Conservation (phyloP, 1,284 basidiomycete species). For the Agroathelia rolfsii region DNA sequence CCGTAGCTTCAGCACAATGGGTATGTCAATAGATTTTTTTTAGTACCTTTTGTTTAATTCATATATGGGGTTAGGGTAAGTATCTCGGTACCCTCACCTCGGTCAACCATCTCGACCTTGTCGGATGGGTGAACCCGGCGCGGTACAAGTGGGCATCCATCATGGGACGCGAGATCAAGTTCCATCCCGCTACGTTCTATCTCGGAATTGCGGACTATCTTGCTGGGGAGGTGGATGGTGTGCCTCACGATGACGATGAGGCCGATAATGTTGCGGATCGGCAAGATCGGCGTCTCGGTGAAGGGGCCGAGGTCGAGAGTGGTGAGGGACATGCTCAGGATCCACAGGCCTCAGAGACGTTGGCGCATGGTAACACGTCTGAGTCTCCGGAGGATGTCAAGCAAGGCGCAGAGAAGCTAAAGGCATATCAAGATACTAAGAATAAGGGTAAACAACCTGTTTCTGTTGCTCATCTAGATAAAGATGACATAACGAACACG, state of each 20-base stretch:
- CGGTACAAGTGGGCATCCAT: conserved; percentile 82
- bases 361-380: no score
- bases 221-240: conserved; percentile 58
- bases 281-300: not conserved
- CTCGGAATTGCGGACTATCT: conserved; percentile 69
- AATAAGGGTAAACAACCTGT: no score
- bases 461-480: no score
- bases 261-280: no score
- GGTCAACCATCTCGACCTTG: conserved; percentile 90
- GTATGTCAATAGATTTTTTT: conserved; percentile 23
- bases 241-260: conserved; percentile 11
- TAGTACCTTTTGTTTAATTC: conserved; percentile 6
- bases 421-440: no score
- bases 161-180: conserved; percentile 81
- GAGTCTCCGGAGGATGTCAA: no score
- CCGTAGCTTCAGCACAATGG: conserved; percentile 78
- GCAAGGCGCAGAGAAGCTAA: no score
- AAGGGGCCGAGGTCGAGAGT: not conserved
- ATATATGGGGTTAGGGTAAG: conserved; percentile 41
- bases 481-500: no score
- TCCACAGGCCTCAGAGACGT: no score
- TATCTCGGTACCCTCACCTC: conserved; percentile 80
- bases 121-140: conserved; percentile 75
- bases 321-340: no score
- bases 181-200: conserved; percentile 84